These are phyloP conservation scores for Elsinoe perseae DNA, from an alignment of 2,329 filamentous ascomycete species.

Conservation along the genomic window DNA sequence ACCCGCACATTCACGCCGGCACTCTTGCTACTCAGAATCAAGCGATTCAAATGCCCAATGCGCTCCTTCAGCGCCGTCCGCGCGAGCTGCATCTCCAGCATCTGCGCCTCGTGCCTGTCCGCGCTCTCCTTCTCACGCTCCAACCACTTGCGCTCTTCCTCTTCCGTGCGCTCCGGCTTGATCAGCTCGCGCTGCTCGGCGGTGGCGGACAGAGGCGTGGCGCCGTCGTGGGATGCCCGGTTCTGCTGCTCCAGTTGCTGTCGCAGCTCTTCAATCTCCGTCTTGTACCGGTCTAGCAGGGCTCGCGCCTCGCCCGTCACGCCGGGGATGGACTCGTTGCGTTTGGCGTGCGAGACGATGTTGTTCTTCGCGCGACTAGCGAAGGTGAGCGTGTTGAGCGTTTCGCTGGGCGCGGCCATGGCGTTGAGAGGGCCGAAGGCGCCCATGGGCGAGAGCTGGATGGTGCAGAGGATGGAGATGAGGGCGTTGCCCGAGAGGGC, in stretches of 20 bases:
- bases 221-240: not conserved
- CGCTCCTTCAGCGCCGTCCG: constrained; percentile 93
- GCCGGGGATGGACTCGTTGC: constrained; percentile 73
- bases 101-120: constrained; percentile 87
- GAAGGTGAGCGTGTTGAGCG: constrained; percentile 93
- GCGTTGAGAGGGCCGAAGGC: constrained; percentile 40
- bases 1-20: constrained; percentile 77
- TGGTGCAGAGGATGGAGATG: constrained; percentile 95
- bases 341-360: constrained; percentile 94
- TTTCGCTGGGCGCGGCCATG: constrained; percentile 69
- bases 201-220: not conserved
- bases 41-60: constrained; percentile 89
- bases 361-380: constrained; percentile 95
- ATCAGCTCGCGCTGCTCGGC: constrained; percentile 14
- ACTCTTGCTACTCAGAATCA: constrained; percentile 93
- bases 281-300: constrained; percentile 81
- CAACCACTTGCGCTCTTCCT: constrained; percentile 61
- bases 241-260: constrained; percentile 73
- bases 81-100: constrained; percentile 96
- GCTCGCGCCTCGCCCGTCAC: constrained; percentile 76
- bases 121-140: constrained; percentile 71
- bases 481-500: constrained; percentile 88
- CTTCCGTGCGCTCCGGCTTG: constrained; percentile 54
- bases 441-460: constrained; percentile 74
- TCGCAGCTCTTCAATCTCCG: constrained; percentile 81